Percentiles rank a stretch among this genome's conserved stretches.
These are phyloP conservation scores for Chionographis japonica DNA, from an alignment of 106 monocot genomes.

Conservation along the genomic window DNA sequence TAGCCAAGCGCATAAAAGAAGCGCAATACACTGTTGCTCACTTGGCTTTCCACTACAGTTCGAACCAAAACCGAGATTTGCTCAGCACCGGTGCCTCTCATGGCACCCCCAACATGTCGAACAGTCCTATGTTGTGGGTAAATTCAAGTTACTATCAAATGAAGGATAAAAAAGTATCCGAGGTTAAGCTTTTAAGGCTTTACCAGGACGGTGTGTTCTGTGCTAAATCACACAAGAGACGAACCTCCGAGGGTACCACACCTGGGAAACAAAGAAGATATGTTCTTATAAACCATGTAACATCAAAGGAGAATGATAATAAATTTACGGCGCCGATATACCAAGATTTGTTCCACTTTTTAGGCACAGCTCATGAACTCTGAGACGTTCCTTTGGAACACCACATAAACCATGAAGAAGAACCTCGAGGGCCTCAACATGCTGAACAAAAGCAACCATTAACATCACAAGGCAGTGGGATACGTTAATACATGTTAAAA, in stretches of 20 bases:
- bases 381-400: conserved; percentile 70
- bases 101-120: conserved; percentile 88
- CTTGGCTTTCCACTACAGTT: conserved; percentile 76
- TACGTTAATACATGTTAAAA: not conserved
- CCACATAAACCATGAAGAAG: conserved; percentile 94
- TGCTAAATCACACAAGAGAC: conserved; percentile 80
- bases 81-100: conserved; percentile 92
- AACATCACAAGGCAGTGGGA: not conserved
- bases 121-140: conserved; percentile 52
- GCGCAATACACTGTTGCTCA: conserved; percentile 73
- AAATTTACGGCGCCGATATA: conserved; percentile 7
- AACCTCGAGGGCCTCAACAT: conserved; percentile 87
- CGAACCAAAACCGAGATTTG: conserved; percentile 85
- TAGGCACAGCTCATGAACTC: conserved; percentile 81
- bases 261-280: conserved; percentile 26
- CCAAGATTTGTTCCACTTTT: conserved; percentile 92
- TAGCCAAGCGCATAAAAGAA: conserved; percentile 87
- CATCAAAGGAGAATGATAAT: not conserved
- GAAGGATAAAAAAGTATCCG: not conserved
- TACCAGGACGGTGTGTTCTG: conserved; percentile 79
- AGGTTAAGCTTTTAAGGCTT: not conserved
- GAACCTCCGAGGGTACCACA: conserved; percentile 75
- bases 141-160: not conserved
- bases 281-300: not conserved
- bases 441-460: conserved; percentile 35